Evolutionary conservation across 768 basidiomycete species (phyloP).

Genomic region (Macrolepiota fuliginosa): DNA sequence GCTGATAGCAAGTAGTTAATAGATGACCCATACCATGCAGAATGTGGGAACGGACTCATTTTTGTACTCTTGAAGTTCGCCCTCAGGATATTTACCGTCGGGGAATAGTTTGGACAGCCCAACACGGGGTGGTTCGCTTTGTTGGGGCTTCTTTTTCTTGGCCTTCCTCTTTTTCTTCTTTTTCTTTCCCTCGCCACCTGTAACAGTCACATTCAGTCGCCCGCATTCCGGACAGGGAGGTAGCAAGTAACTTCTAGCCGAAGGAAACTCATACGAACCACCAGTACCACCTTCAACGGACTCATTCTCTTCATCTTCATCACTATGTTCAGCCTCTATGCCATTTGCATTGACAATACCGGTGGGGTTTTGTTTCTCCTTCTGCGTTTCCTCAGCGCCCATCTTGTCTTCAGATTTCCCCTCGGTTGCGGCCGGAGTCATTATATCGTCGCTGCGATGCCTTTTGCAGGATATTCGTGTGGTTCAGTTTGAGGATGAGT

Average conservation of each 20-base stretch:
- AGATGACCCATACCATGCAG: not conserved
- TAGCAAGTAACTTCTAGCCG: not conserved
- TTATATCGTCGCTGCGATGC: not conserved
- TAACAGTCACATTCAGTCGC: not conserved
- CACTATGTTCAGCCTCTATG: conserved; percentile 19
- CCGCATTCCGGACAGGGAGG: not conserved
- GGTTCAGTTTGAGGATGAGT: not conserved
- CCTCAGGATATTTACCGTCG: conserved; percentile 85
- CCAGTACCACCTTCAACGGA: conserved; percentile 20
- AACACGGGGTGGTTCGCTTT: conserved; percentile 90
- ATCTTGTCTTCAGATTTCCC: not conserved
- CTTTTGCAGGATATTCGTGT: not conserved
- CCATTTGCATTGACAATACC: not conserved
- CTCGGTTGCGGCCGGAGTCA: not conserved
- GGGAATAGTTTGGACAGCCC: conserved; percentile 88
- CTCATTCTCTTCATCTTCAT: conserved; percentile 21
- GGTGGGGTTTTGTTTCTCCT: not conserved
- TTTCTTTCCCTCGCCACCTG: conserved; percentile 62
- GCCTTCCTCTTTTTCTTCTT: conserved; percentile 95
- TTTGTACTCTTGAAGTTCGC: conserved; percentile 88
- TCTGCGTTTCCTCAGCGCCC: not conserved
- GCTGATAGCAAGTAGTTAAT: conserved; percentile 36
- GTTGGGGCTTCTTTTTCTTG: conserved; percentile 78
- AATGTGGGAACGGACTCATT: conserved; percentile 66
- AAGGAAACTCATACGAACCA: conserved; percentile 11